phyloP scores from a whole-genome alignment of 192 early-diverging fungal genomes.

The Mortierella claussenii region DNA sequence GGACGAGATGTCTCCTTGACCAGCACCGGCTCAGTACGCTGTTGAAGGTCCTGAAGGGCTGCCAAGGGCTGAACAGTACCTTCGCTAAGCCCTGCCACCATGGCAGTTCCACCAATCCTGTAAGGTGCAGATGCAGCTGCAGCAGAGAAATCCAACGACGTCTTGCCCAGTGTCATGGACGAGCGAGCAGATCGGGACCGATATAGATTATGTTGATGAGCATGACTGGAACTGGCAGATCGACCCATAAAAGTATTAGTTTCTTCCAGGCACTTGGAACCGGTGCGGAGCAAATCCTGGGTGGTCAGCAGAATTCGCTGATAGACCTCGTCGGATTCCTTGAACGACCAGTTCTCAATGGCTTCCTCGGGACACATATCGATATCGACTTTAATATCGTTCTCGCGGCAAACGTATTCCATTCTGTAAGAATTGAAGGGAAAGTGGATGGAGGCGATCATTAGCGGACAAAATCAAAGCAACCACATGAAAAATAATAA shows the following conservation, averaged over 20 bases:
- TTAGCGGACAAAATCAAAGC: too few species aligned
- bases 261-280: conserved; percentile 25
- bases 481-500: background rate
- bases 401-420: conserved; percentile 46
- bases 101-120: too few species aligned
- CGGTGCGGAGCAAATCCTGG: conserved; percentile 38
- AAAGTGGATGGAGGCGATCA: too few species aligned
- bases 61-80: too few species aligned
- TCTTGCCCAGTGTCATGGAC: background rate
- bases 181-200: conserved; percentile 4
- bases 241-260: background rate
- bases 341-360: conserved; percentile 46
- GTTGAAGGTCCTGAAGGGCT: background rate
- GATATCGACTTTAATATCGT: conserved; percentile 44
- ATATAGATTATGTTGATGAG: background rate
- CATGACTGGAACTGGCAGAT: too few species aligned
- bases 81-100: conserved; percentile 1
- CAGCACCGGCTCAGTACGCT: background rate
- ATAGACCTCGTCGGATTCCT: conserved; percentile 45
- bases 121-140: too few species aligned
- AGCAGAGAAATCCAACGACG: too few species aligned
- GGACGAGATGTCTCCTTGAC: conserved; percentile 41
- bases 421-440: conserved; percentile 17
- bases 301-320: conserved; percentile 36
- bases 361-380: conserved; percentile 42